Percentiles rank a stretch among this genome's conserved stretches.
phyloP scores from a whole-genome alignment of 2,329 filamentous ascomycete species.

The Pyrenophora tritici-repentis region DNA sequence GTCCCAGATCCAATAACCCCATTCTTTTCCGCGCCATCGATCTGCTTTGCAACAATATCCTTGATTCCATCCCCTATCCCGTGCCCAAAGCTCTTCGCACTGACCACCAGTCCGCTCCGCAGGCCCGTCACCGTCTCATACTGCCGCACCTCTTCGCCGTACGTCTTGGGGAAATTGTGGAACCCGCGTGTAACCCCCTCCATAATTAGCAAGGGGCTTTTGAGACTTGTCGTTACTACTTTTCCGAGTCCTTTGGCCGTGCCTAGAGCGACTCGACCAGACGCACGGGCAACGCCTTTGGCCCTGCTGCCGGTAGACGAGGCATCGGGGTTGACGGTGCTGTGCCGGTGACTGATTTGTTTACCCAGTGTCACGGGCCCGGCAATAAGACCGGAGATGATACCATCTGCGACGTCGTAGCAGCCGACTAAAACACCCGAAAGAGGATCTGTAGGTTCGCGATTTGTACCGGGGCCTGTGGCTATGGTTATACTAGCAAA shows the following conservation, averaged over 20 bases:
- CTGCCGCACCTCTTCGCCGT: constrained; percentile 78
- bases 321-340: neutral
- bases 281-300: constrained; percentile 12
- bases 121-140: constrained; percentile 76
- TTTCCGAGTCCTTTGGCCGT: constrained; percentile 69
- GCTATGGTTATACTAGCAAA: constrained; percentile 17
- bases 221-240: constrained; percentile 71
- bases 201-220: constrained; percentile 80
- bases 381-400: constrained; percentile 26
- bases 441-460: constrained; percentile 33
- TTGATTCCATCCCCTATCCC: constrained; percentile 79
- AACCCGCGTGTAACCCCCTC: constrained; percentile 81
- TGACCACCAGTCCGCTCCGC: constrained; percentile 72
- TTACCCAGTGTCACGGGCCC: constrained; percentile 28
- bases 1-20: constrained; percentile 70
- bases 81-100: constrained; percentile 74
- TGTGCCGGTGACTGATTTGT: constrained; percentile 16
- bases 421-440: constrained; percentile 25
- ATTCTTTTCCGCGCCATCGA: constrained; percentile 67
- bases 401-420: constrained; percentile 30
- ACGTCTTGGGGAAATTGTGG: constrained; percentile 80
- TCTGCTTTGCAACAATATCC: constrained; percentile 77
- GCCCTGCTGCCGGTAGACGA: neutral
- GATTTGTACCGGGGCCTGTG: constrained; percentile 11
- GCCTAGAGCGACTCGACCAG: constrained; percentile 62